phyloP scores from a whole-genome alignment of 768 basidiomycete species.

The Pleurotus sapidus region DNA sequence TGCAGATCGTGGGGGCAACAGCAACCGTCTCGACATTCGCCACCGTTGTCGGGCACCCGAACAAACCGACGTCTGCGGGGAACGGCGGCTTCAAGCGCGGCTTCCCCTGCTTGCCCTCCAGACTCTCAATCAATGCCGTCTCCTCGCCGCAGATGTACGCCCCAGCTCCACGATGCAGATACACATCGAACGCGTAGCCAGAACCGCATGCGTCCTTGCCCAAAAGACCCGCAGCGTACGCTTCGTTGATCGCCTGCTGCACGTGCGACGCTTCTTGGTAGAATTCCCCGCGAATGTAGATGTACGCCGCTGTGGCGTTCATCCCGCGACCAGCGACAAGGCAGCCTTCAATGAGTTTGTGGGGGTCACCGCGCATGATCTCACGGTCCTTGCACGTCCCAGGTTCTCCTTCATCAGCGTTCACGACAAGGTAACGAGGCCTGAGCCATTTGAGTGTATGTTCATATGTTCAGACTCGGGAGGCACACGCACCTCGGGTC shows the following conservation, averaged over 20 bases:
- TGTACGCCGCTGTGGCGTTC: slow-evolving; percentile 99
- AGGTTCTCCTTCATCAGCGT: slow-evolving; percentile 98
- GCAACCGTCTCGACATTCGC: slow-evolving; percentile 99
- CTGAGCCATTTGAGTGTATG: slow-evolving; percentile 29
- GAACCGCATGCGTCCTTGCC: slow-evolving; percentile 91
- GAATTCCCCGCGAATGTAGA: slow-evolving; percentile 99
- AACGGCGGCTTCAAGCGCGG: slow-evolving; percentile 97
- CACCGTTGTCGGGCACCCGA: slow-evolving; percentile 96
- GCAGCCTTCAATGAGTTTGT: slow-evolving; percentile 97
- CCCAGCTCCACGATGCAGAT: slow-evolving; percentile 97
- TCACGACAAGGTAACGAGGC: slow-evolving; percentile 95
- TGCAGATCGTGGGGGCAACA: slow-evolving; percentile 94
- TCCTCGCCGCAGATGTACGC: slow-evolving; percentile 99
- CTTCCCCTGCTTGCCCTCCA: slow-evolving; percentile 99
- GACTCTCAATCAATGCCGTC: slow-evolving; percentile 93
- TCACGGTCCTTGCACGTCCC: slow-evolving; percentile 99
- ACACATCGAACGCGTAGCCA: slow-evolving; percentile 95
- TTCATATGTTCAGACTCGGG: background rate
- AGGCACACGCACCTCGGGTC: slow-evolving; percentile 63
- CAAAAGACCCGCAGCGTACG: slow-evolving; percentile 84
- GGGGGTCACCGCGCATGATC: slow-evolving; percentile 95
- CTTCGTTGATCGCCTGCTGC: slow-evolving; percentile 93
- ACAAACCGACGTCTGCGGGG: slow-evolving; percentile 97
- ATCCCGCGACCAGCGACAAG: slow-evolving; percentile 95
- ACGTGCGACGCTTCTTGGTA: slow-evolving; percentile 92